phyloP scores from a whole-genome alignment of 129 eudicot species.

The Escallonia herrerae region DNA sequence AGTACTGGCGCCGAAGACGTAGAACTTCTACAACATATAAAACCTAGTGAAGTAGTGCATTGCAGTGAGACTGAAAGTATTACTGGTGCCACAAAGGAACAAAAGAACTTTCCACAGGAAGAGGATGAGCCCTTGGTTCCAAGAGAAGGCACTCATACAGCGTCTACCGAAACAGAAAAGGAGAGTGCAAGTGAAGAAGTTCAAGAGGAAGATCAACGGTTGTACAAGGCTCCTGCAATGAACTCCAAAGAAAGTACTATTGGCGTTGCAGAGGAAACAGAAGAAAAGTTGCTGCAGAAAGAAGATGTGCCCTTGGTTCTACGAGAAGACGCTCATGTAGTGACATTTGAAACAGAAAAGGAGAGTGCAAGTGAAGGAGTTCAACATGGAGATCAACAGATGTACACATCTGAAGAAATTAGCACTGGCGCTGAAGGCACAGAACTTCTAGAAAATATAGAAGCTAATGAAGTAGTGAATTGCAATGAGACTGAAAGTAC shows the following conservation, averaged over 20 bases:
- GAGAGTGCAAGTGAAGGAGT: slow-evolving; percentile 1
- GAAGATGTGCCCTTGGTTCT: not conserved
- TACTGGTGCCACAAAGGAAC: not conserved
- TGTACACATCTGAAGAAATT: not conserved
- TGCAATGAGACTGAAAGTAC: not conserved
- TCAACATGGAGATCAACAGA: not conserved
- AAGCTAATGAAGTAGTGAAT: not conserved
- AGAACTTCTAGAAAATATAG: not conserved
- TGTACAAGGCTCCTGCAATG: not conserved
- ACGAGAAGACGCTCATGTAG: not conserved
- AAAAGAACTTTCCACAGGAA: not conserved
- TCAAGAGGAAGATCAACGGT: not conserved
- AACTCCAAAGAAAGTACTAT: not conserved
- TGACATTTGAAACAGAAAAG: not conserved
- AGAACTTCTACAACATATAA: not conserved
- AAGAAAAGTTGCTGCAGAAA: not conserved
- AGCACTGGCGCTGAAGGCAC: not conserved
- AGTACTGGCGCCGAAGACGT: not conserved
- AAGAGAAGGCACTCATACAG: not conserved
- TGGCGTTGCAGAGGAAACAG: slow-evolving; percentile 1
- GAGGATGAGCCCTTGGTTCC: slow-evolving; percentile 1
- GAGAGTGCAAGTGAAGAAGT: slow-evolving; percentile 2
- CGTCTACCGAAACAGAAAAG: not conserved
- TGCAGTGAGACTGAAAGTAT: not conserved
- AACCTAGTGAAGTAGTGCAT: not conserved